phyloP scores from a whole-genome alignment of 441 rosid genomes.

The Croton setiger region DNA sequence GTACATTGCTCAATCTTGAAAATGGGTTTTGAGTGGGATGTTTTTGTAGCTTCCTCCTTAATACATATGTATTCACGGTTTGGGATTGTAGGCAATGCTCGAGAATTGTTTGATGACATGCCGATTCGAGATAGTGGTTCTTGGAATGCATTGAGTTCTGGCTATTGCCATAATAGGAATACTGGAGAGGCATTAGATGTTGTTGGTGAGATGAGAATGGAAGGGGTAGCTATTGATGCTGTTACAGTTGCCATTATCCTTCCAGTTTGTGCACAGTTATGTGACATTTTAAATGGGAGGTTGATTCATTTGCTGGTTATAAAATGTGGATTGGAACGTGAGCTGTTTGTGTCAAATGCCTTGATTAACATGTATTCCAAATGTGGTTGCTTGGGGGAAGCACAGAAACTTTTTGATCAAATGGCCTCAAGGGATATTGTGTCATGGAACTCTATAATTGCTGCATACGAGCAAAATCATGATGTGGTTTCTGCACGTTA shows the following conservation, averaged over 20 bases:
- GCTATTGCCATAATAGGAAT: conserved; percentile 65
- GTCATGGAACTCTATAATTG: conserved; percentile 81
- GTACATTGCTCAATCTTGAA: conserved; percentile 62
- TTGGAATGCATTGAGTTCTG: conserved; percentile 88
- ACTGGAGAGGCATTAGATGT: conserved; percentile 47
- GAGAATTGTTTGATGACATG: conserved; percentile 57
- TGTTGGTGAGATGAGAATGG: conserved; percentile 41
- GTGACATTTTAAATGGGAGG: conserved; percentile 42
- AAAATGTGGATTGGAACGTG: conserved; percentile 54
- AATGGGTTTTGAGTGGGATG: conserved; percentile 68
- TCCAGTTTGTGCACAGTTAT: conserved; percentile 55
- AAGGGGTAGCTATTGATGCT: conserved; percentile 58
- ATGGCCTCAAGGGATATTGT: conserved; percentile 58
- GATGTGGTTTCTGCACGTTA: conserved; percentile 43
- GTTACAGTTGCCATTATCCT: conserved; percentile 59
- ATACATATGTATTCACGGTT: conserved; percentile 59
- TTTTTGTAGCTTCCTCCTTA: conserved; percentile 64
- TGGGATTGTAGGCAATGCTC: conserved; percentile 45
- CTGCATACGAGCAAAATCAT: conserved; percentile 66
- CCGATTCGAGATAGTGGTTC: conserved; percentile 59
- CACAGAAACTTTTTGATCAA: conserved; percentile 45
- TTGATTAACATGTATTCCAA: conserved; percentile 70
- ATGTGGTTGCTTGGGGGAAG: conserved; percentile 38
- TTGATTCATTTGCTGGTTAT: conserved; percentile 50
- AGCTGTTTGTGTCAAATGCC: conserved; percentile 59